A percentile compares a stretch with the other conserved stretches of the same genome.
Evolutionary conservation across 768 basidiomycete species (phyloP).

Genomic region (Fistulinella prunicolor): DNA sequence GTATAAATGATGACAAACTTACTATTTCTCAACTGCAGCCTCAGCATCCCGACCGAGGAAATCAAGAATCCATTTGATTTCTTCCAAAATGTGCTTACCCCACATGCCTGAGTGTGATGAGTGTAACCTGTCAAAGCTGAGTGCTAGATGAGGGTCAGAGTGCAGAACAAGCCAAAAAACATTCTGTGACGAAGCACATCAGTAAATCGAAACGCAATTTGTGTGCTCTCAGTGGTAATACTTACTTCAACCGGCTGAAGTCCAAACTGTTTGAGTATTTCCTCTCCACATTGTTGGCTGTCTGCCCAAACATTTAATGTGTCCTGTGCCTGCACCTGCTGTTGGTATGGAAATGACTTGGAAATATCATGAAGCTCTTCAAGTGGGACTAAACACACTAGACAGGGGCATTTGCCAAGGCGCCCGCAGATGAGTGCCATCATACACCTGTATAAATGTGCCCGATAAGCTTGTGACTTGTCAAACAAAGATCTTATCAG

Average conservation of each 20-base stretch:
- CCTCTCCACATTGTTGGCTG: conserved; percentile 16
- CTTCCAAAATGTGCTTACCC: no score
- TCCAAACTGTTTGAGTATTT: conserved; percentile 17
- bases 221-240: background rate
- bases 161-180: conserved; percentile 37
- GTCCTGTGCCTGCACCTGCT: conserved; percentile 11
- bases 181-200: conserved; percentile 24
- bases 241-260: conserved; percentile 5
- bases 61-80: no score
- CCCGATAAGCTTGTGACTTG: no score
- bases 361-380: conserved; percentile 24
- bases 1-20: no score
- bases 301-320: background rate
- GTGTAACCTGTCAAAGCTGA: no score
- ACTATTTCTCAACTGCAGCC: no score
- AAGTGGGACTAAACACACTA: conserved; percentile 35
- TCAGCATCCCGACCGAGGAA: no score
- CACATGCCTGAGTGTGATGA: no score
- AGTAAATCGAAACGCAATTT: background rate
- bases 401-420: conserved; percentile 33
- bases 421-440: conserved; percentile 38
- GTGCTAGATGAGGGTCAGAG: conserved; percentile 11
- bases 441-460: conserved; percentile 26
- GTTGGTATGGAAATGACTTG: conserved; percentile 13
- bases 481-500: background rate